These are phyloP conservation scores for Postia placenta DNA, from an alignment of 768 basidiomycete genomes.

Conservation along the genomic window DNA sequence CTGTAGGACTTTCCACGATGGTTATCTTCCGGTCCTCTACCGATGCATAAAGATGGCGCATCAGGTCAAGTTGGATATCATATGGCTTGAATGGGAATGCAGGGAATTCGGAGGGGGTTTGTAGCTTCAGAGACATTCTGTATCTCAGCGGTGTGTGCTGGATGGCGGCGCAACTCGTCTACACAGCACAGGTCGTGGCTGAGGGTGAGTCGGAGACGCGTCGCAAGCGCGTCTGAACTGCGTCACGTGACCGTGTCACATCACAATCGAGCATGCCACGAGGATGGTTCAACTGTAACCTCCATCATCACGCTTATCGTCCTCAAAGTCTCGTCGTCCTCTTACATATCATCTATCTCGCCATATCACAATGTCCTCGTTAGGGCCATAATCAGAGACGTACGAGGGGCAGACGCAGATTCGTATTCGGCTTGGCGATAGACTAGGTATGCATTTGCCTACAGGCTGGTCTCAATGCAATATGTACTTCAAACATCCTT, in stretches of 20 bases:
- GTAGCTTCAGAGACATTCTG: slow-evolving; percentile 30
- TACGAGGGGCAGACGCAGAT: slow-evolving; percentile 29
- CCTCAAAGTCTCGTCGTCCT: slow-evolving; percentile 20
- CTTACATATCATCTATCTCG: slow-evolving; percentile 35
- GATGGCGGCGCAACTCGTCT: no score
- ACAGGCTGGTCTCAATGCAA: slow-evolving; percentile 57
- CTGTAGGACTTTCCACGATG: slow-evolving; percentile 86
- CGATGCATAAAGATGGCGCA: slow-evolving; percentile 78
- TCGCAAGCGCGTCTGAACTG: no score
- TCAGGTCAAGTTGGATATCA: slow-evolving; percentile 78
- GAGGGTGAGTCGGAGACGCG: no score
- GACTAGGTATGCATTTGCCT: slow-evolving; percentile 45
- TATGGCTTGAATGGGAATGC: slow-evolving; percentile 66
- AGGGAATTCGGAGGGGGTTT: slow-evolving; percentile 63
- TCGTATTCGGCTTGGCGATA: slow-evolving; percentile 15
- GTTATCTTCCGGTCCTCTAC: slow-evolving; percentile 74
- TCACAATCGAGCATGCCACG: no score
- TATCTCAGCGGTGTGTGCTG: no score
- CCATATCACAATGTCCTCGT: slow-evolving; percentile 58
- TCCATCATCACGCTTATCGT: neutral
- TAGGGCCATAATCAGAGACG: slow-evolving; percentile 21
- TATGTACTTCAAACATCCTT: slow-evolving; percentile 59
- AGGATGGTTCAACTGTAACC: no score
- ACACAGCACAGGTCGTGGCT: no score
- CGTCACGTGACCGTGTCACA: no score